Evolutionary conservation across 2,329 filamentous ascomycete species (phyloP), one percentile per base, ranked within the genome.

Genomic region (Neonectria coccinea): DNA sequence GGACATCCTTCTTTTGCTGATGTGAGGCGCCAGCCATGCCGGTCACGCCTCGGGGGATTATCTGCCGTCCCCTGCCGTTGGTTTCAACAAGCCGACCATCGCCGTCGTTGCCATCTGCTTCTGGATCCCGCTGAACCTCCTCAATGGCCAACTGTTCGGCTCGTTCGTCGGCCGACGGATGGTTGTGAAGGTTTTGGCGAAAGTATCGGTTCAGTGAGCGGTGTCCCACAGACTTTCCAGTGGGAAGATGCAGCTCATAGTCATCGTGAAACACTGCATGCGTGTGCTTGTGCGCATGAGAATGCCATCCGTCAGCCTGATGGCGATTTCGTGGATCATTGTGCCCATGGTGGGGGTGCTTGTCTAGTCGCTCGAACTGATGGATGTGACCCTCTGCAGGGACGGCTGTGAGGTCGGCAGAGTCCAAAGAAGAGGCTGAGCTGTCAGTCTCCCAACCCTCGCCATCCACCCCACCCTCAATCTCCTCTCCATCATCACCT

Each of bases 391-490:
- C 85, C 68, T 95, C 92, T 33, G 93, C 90, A 2, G 92, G 92
- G 8, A 97, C 89, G 9, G 91, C 89, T 5, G 89, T 91, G 45
- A 97, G 88, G 71, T 97, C 93, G 59, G 92, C 92, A 1, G 93
- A 96, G 69, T 94, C 93, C 39, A 97, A 85, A 11, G 93, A 97
- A 1, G 94, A 97, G n/a, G 87, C 91, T 10, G 92, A 94, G 69
- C 91, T 94, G 77, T 98, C 96, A 0, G 94, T 97, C 80, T 99
- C 96, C 95, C 96, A 98, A 48, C 93, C 94, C 47, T 95, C 93
- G 6, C 90, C 89, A 12, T 86, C 83, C 47, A 81, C 83, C 53
- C 86, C 87, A 48, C 86, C 86, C n/a, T 88, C 83, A 9, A 82
- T 76, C 36, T 79, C 79, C 58, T 80, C 83, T 12, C 82, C 85